These are phyloP conservation scores for Pistacia atlantica DNA, from an alignment of 345 rosid genomes.

Conservation along the genomic window DNA sequence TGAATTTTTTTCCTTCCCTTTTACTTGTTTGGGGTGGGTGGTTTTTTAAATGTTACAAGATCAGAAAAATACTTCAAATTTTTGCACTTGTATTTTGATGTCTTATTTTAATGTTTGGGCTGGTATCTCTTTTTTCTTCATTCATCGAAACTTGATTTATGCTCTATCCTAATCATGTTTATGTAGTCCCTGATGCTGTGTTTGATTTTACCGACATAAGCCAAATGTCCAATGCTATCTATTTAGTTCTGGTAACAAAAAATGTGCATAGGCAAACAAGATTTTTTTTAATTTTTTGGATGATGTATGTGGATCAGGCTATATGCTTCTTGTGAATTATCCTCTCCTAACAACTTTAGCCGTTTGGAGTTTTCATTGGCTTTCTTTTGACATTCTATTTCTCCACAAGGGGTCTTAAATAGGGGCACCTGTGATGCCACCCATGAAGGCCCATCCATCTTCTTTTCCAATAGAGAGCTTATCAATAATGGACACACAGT, in stretches of 20 bases:
- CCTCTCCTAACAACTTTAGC: background rate
- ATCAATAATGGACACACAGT: too few species aligned
- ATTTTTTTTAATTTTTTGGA: background rate
- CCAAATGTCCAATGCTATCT: background rate
- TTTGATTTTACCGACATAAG: background rate
- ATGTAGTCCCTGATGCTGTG: background rate
- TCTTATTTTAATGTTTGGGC: background rate
- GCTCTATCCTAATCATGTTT: background rate
- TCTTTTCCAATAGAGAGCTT: background rate
- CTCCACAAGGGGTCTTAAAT: background rate
- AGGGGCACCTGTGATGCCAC: background rate
- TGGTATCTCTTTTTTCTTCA: background rate
- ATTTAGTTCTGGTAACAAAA: background rate
- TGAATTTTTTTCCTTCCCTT: background rate
- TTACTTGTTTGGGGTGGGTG: too few species aligned
- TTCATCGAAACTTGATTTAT: background rate
- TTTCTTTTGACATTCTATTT: background rate
- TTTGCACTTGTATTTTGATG: background rate
- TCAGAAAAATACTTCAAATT: background rate
- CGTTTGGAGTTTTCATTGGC: background rate
- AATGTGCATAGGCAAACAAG: background rate
- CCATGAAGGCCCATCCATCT: background rate
- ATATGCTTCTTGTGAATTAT: background rate
- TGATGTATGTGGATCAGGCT: background rate
- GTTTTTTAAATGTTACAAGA: background rate